Evolutionary conservation across 1,284 basidiomycete species (phyloP).

Genomic region (Pholiota adiposa): DNA sequence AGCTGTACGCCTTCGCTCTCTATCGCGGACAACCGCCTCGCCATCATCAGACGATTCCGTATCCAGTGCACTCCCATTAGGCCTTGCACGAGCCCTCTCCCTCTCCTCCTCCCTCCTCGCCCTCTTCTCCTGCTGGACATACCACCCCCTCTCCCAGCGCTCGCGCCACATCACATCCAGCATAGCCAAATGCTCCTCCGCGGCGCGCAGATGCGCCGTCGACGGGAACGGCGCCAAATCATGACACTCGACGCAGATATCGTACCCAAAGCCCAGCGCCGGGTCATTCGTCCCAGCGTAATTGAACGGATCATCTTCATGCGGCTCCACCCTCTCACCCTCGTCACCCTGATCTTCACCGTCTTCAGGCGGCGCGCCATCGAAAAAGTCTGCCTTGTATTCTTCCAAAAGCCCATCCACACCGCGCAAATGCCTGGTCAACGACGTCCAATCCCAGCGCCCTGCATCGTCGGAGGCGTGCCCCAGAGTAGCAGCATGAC

Average conservation of each 20-base stretch:
- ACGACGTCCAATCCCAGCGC: constrained; percentile 17
- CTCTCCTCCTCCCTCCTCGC: constrained; percentile 14
- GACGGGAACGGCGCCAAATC: constrained; percentile 76
- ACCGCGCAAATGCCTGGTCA: constrained; percentile 23
- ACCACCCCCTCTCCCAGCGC: constrained; percentile 43
- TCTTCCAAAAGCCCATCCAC: constrained; percentile 20
- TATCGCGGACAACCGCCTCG: constrained; percentile 24
- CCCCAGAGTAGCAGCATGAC: constrained; percentile 24
- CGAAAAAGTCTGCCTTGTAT: constrained; percentile 13
- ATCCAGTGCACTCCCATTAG: background rate
- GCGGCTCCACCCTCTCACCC: constrained; percentile 6
- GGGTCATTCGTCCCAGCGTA: constrained; percentile 61
- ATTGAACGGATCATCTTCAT: constrained; percentile 54
- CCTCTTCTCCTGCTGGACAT: constrained; percentile 24
- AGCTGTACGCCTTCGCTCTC: constrained; percentile 21
- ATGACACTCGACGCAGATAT: constrained; percentile 87
- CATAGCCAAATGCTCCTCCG: constrained; percentile 70
- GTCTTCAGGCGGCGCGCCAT: constrained; percentile 16
- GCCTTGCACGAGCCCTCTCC: constrained; percentile 5
- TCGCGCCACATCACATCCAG: constrained; percentile 67
- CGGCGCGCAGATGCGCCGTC: constrained; percentile 61
- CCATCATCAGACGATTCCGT: background rate
- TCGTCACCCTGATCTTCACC: constrained; percentile 5
- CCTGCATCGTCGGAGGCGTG: constrained; percentile 14
- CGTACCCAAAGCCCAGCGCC: constrained; percentile 62